phyloP scores from a whole-genome alignment of 73 alveolate species.

The Stentor roeselii region DNA sequence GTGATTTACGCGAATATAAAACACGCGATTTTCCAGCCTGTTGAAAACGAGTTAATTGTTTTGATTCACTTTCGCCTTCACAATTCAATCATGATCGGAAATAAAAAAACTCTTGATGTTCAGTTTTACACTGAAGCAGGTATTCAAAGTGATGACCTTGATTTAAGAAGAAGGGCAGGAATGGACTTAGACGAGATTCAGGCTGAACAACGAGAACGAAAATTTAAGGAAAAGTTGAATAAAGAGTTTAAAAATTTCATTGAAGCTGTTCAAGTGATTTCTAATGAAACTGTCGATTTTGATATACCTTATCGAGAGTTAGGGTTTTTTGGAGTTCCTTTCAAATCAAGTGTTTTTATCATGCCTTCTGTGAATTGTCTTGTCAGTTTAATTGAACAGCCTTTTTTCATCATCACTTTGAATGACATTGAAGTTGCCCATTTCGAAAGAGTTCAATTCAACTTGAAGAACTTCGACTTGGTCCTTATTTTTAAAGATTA shows the following conservation, averaged over 20 bases:
- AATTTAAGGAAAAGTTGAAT: conserved; percentile 70
- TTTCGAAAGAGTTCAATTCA: conserved; percentile 88
- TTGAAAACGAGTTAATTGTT: conserved; percentile 86
- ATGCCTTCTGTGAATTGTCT: conserved; percentile 87
- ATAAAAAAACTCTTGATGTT: conserved; percentile 76
- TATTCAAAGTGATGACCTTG: conserved; percentile 88
- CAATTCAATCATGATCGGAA: conserved; percentile 81
- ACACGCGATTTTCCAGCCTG: conserved; percentile 90
- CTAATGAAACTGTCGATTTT: conserved; percentile 68
- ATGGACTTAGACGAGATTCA: conserved; percentile 87
- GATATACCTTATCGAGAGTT: conserved; percentile 87
- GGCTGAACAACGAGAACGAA: conserved; percentile 85
- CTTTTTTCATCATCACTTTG: conserved; percentile 82
- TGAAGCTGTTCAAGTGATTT: conserved; percentile 62
- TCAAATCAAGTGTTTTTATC: conserved; percentile 70
- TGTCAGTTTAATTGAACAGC: conserved; percentile 77
- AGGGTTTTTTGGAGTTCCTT: conserved; percentile 84
- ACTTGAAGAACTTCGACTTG: conserved; percentile 91
- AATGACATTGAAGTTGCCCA: conserved; percentile 83
- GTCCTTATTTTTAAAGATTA: conserved; percentile 84
- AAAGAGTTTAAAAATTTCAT: conserved; percentile 66
- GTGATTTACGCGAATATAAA: conserved; percentile 77
- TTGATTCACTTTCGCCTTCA: conserved; percentile 85
- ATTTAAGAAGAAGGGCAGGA: conserved; percentile 58
- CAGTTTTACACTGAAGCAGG: conserved; percentile 91